Base-by-base conservation (phyloP, 139 green algal species). In the Chlorella sp. region DNA sequence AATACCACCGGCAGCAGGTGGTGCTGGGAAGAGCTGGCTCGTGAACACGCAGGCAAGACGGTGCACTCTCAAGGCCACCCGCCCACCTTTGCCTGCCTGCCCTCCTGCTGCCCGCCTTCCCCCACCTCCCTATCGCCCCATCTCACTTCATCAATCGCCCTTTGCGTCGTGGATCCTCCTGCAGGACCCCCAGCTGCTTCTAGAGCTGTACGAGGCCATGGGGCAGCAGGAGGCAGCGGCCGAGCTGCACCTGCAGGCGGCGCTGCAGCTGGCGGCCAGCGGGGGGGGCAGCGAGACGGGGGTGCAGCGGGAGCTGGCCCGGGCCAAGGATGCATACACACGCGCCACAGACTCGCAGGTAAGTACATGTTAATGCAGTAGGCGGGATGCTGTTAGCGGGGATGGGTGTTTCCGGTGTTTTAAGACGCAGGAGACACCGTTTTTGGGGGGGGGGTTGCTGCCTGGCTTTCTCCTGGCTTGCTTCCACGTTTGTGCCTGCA, bases 241-340 rank as follows among this genome's bases (percentile, higher is more conserved):
- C 2, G 86, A 88, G 60, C 66, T 87, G 42, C 88, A 90, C 88
- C 64, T 92, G 30, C 81, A 36, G 14, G 85, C 86, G 0, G 90
- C 90, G 60, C 81, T 88, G 64, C 78, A 88, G 34, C 53, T 87
- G 68, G 85, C 81, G 21, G 85, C 83, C n/a, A 78, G 77, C 60
- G 57, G 78, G 12, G 30, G 32, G 3, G 61, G 37, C 86, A 86
- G 42, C 26, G 86, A 91, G 60, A 37, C 83, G 26, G 30, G 37
- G 71, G 81, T 89, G 71, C 91, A 93, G 83, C 73, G 80, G 28
- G 66, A 86, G 71, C 87, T 93, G 39, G 83, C 89, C 0, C 53
- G 53, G 12, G 84, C 87, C 39, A 90, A 61, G n/a, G 76, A 81
- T 12, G 87, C 61, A 0, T 86, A 82, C 78, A 69, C 39, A 0